Evolutionary conservation across 257 asterid species (phyloP), one percentile per base, ranked within the genome.

Genomic region (Plantago elongata): DNA sequence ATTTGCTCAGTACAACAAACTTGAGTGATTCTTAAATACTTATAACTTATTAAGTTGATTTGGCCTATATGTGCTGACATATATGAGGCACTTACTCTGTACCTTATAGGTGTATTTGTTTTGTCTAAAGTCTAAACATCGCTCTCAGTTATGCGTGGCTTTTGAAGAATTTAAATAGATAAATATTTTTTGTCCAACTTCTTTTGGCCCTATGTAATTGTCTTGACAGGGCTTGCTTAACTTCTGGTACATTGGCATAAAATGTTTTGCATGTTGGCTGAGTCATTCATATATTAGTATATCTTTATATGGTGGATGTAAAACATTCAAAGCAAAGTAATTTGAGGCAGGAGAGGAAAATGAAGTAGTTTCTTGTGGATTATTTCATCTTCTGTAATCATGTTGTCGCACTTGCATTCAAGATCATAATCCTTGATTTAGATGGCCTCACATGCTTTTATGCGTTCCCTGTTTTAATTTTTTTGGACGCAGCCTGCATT

Each of bases 141-240:
- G 11, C 30, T 52, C 15, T 54, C 15, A 18, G 29, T 22, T 9
- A n/a, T 54, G 59, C 59, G 14, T 11, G 29, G 34, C 4, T 4
- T 4, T 54, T 52, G 29, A 29, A 54, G 15, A 18, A 54, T 9
- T 54, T 43, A 18, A 54, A 12, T 54, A 54, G 13, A 15, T 54
- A 18, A 27, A 54, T 29, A 27, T 27, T 27, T 43, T 27, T 27
- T 3, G 42, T 11, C 15, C 34, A 59, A 42, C 44, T 46, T 22
- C 40, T 61, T 45, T 27, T 27, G 12, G 27, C 15, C 46, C 22
- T 60, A 12, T n/a, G 46, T 61, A 30, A 22, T 61, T 61, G 55
- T n/a, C 54, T 45, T 60, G 13, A 13, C 49, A 13, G 54, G 30
- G 43, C 18, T 60, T 48, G 43, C 18, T 60, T 61, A 44, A 29